These are phyloP conservation scores for Naganishia vaughanmartiniae DNA, from an alignment of 768 basidiomycete genomes.

Conservation along the genomic window DNA sequence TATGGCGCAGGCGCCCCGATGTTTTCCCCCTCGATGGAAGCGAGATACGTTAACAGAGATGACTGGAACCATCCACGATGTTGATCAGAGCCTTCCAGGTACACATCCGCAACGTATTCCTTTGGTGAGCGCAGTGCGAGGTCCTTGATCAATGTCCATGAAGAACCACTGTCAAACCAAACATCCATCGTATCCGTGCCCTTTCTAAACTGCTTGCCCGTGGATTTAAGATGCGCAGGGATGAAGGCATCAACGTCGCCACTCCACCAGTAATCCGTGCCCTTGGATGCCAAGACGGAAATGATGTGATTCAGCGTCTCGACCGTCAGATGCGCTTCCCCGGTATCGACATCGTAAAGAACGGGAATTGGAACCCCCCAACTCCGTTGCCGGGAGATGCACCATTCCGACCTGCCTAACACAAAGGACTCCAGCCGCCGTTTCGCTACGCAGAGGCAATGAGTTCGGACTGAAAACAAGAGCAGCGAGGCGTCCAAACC, in stretches of 20 bases:
- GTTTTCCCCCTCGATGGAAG: constrained; percentile 48
- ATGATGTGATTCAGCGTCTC: constrained; percentile 73
- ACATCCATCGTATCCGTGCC: constrained; percentile 97
- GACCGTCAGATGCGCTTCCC: constrained; percentile 64
- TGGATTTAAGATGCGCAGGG: constrained; percentile 57
- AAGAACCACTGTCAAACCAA: constrained; percentile 96
- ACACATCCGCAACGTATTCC: constrained; percentile 67
- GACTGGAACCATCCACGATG: constrained; percentile 99
- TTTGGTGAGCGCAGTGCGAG: constrained; percentile 53
- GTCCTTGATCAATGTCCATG: constrained; percentile 69
- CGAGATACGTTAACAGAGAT: constrained; percentile 75
- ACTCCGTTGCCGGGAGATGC: constrained; percentile 92
- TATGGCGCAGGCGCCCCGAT: constrained; percentile 60
- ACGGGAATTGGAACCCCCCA: constrained; percentile 98
- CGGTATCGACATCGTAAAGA: constrained; percentile 65
- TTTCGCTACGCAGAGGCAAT: constrained; percentile 60
- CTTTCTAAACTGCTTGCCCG: constrained; percentile 63
- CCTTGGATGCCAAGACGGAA: constrained; percentile 66
- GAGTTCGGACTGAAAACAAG: neutral
- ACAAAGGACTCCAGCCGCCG: constrained; percentile 86
- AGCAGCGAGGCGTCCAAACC: constrained; percentile 35
- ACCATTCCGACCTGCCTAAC: constrained; percentile 90
- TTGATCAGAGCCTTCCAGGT: constrained; percentile 93
- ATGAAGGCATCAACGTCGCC: constrained; percentile 80
- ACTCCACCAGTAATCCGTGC: constrained; percentile 86